These are phyloP conservation scores for Microdochium nivale DNA, from an alignment of 2,329 filamentous ascomycete genomes.

Conservation along the genomic window DNA sequence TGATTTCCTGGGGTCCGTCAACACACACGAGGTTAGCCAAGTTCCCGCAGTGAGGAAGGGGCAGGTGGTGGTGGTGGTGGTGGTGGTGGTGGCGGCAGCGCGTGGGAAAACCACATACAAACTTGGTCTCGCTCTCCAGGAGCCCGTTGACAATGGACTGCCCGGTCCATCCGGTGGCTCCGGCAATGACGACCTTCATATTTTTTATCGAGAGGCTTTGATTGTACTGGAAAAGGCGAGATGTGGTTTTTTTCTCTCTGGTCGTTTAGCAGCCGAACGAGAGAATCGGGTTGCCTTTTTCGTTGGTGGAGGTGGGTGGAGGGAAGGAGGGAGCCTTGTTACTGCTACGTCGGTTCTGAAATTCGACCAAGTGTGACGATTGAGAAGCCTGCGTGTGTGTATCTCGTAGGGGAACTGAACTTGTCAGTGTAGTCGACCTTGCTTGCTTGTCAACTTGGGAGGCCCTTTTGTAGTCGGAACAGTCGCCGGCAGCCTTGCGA, in stretches of 20 bases:
- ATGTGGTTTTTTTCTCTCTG: neutral
- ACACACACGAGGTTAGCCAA: neutral
- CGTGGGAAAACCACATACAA: slow-evolving; percentile 11
- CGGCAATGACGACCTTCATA: slow-evolving; percentile 24
- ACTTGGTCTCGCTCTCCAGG: slow-evolving; percentile 17
- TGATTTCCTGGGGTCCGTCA: slow-evolving; percentile 33
- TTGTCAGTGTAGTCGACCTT: no score
- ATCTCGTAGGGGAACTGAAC: no score
- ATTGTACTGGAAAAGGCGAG: neutral
- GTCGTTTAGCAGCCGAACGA: no score
- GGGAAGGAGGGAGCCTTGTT: no score
- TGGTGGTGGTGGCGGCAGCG: neutral
- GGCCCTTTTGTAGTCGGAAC: no score
- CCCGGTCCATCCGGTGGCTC: slow-evolving; percentile 34
- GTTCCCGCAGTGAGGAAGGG: neutral
- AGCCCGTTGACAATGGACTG: slow-evolving; percentile 27
- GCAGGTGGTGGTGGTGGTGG: neutral
- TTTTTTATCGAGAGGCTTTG: neutral
- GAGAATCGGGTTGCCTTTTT: no score
- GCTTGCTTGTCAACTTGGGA: no score
- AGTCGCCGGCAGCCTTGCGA: no score
- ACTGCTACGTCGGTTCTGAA: no score
- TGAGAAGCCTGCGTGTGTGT: no score
- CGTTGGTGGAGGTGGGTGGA: no score
- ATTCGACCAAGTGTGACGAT: no score